A percentile compares a stretch with the other conserved stretches of the same genome.
Evolutionary conservation across 805 yeast genomes (phyloP).

Genomic region (Hanseniaspora vineae): DNA sequence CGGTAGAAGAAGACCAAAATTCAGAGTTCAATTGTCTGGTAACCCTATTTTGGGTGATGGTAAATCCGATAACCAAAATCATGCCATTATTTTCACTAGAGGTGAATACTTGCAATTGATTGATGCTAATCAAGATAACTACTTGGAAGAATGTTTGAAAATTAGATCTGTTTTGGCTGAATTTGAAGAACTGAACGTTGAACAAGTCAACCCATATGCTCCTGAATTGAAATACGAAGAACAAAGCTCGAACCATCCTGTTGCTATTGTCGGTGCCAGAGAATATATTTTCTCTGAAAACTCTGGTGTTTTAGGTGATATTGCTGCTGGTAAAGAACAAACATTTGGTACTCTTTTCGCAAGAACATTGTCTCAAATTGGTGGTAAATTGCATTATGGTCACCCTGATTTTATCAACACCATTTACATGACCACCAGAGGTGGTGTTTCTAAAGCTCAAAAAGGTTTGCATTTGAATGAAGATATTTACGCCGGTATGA

Average conservation of each 20-base stretch:
- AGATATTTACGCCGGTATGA: constrained; percentile 86
- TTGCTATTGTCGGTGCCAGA: constrained; percentile 79
- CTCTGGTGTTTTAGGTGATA: constrained; percentile 76
- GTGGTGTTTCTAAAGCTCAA: constrained; percentile 81
- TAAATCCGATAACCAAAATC: constrained; percentile 79
- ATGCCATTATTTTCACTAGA: constrained; percentile 64
- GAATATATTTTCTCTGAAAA: constrained; percentile 81
- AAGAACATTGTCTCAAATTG: constrained; percentile 71
- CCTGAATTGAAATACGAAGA: constrained; percentile 51
- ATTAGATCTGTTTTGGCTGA: constrained; percentile 72
- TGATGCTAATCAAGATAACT: constrained; percentile 82
- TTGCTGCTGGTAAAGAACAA: constrained; percentile 86
- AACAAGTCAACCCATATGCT: constrained; percentile 73
- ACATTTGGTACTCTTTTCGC: constrained; percentile 79
- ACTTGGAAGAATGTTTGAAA: constrained; percentile 73
- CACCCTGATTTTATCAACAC: constrained; percentile 77
- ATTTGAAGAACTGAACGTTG: constrained; percentile 65
- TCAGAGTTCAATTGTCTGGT: constrained; percentile 68
- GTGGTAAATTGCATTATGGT: constrained; percentile 80
- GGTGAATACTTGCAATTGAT: constrained; percentile 78
- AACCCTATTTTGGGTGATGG: constrained; percentile 83
- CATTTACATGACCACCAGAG: constrained; percentile 70
- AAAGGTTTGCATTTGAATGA: constrained; percentile 77
- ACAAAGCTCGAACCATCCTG: constrained; percentile 44
- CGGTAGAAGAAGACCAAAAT: constrained; percentile 66